phyloP scores from a whole-genome alignment of 2,329 filamentous ascomycete species.

The Harringtonia lauricola region DNA sequence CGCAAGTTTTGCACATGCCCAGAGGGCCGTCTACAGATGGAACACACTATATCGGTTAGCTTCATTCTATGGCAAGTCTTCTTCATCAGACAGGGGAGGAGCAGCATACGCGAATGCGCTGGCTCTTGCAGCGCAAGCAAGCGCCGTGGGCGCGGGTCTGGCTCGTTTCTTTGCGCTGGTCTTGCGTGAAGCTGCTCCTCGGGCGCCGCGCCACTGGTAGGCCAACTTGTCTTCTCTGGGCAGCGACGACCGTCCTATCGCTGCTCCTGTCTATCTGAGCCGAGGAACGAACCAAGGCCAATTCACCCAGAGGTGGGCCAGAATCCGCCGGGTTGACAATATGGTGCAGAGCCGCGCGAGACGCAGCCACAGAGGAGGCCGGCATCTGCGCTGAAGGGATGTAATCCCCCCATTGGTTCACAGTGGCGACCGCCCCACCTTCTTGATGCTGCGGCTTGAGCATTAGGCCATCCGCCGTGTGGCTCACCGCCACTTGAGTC shows the following conservation, averaged over 20 bases:
- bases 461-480: neutral
- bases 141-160: conserved; percentile 25
- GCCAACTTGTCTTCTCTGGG: too few relatives aligned
- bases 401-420: neutral
- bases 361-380: neutral
- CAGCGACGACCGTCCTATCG: too few relatives aligned
- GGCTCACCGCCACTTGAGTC: too few relatives aligned
- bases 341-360: conserved; percentile 3
- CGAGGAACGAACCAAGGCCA: too few relatives aligned
- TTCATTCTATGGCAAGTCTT: neutral
- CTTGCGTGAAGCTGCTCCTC: conserved; percentile 13
- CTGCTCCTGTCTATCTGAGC: neutral
- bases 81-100: neutral
- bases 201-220: conserved; percentile 1
- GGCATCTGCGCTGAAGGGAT: neutral
- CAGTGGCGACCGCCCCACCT: too few relatives aligned
- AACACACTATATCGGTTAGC: conserved; percentile 9
- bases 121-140: conserved; percentile 32
- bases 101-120: conserved; percentile 29
- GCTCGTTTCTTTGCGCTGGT: conserved; percentile 20
- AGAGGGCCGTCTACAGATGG: conserved; percentile 10
- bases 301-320: neutral
- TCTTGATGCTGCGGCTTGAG: neutral
- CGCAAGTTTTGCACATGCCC: conserved; percentile 28
- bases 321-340: conserved; percentile 7